phyloP scores from a whole-genome alignment of 306 rosid species.

The Phaseolus lunatus region DNA sequence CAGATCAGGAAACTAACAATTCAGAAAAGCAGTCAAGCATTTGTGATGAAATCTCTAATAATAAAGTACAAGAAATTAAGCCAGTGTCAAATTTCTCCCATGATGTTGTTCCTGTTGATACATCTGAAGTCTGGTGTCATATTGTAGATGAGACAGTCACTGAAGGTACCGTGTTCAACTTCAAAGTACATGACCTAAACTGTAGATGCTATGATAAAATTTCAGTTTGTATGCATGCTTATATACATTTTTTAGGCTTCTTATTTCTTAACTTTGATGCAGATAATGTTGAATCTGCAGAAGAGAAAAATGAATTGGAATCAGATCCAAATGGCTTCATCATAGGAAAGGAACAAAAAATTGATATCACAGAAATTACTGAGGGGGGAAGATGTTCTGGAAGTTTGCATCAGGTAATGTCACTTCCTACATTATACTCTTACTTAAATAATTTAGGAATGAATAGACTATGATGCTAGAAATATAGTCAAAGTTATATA shows the following conservation, averaged over 20 bases:
- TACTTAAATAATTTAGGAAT: slow-evolving; percentile 20
- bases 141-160: slow-evolving; percentile 50
- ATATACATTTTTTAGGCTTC: slow-evolving; percentile 31
- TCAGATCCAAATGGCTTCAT: slow-evolving; percentile 50
- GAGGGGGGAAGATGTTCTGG: slow-evolving; percentile 49
- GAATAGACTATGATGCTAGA: slow-evolving; percentile 1
- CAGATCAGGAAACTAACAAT: slow-evolving; percentile 52
- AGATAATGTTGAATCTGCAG: slow-evolving; percentile 51
- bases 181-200: slow-evolving; percentile 26
- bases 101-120: slow-evolving; percentile 46
- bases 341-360: slow-evolving; percentile 49
- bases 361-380: slow-evolving; percentile 47
- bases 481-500: slow-evolving; percentile 9
- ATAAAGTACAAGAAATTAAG: slow-evolving; percentile 50
- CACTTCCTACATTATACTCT: slow-evolving; percentile 26
- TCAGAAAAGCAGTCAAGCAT: slow-evolving; percentile 47
- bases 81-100: slow-evolving; percentile 39
- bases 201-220: slow-evolving; percentile 13
- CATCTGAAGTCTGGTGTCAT: slow-evolving; percentile 44
- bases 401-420: slow-evolving; percentile 63
- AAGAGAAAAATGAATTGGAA: slow-evolving; percentile 52
- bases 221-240: slow-evolving; percentile 1
- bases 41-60: slow-evolving; percentile 50
- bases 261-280: slow-evolving; percentile 42
- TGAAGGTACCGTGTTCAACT: slow-evolving; percentile 64